phyloP scores from a whole-genome alignment of 2,329 filamentous ascomycete species.

The Ceratocystis alfenasii region DNA sequence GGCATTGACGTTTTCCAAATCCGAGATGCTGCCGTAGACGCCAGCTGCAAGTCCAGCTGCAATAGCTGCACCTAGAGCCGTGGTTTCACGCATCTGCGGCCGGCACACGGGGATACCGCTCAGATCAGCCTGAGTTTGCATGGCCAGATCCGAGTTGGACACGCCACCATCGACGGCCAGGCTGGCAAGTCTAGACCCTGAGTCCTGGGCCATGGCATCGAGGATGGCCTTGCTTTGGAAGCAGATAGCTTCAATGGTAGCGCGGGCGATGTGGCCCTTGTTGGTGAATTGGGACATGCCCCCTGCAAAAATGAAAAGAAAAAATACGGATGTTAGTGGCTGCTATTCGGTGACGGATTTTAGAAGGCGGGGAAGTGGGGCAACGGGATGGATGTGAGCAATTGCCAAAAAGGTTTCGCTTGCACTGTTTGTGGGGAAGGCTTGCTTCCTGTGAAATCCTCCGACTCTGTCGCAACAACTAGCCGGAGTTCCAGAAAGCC shows the following conservation, averaged over 20 bases:
- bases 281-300: conserved; percentile 78
- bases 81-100: conserved; percentile 82
- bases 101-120: conserved; percentile 72
- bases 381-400: background rate
- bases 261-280: conserved; percentile 74
- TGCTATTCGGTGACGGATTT: background rate
- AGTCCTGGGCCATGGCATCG: conserved; percentile 82
- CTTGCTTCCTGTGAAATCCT: background rate
- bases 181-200: conserved; percentile 58
- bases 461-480: background rate
- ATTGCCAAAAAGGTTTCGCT: background rate
- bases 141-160: conserved; percentile 76
- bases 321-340: conserved; percentile 13
- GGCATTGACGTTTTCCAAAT: conserved; percentile 61
- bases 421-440: conserved; percentile 8
- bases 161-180: conserved; percentile 82
- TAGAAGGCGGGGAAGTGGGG: conserved; percentile 3
- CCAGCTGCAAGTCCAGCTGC: conserved; percentile 75
- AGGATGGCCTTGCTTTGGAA: conserved; percentile 89
- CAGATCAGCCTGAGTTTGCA: conserved; percentile 84
- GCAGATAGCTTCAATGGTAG: conserved; percentile 81
- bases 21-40: conserved; percentile 64
- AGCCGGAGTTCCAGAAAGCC: too few relatives aligned
- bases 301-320: conserved; percentile 37
- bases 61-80: conserved; percentile 76